Evolutionary conservation across 768 basidiomycete genomes (phyloP), one percentile per base, ranked within the genome.

Genomic region (Amanita pallidorosea): DNA sequence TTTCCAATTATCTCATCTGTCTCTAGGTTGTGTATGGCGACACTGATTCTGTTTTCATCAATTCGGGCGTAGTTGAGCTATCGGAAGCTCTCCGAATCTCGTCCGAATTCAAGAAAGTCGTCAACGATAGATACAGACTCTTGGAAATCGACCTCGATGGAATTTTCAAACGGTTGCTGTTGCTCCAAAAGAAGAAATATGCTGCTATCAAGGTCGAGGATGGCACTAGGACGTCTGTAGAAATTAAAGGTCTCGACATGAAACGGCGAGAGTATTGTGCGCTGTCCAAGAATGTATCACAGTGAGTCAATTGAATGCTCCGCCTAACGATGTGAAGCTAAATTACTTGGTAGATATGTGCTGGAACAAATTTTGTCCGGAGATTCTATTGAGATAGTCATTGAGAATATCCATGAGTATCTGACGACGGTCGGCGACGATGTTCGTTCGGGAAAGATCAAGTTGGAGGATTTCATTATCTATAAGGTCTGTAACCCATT

Each of bases 131-230:
- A 17, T 98, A 97, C 70, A 88, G 80, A 62, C 77, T 97, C 20
- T 83, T 99, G 42, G 96, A 99, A 63, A 99, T 99, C 54, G 96
- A 99, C 62, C 75, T 97, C 13, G 95, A 99, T 60, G 82, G 87
- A 2, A 78, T 98, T 33, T 99, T 99, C 71, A 82, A 95, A 60
- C 81, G 96, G 0, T 73, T 99, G 37, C 68, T 99, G 2, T 76
- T 99, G 9, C 69, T 99, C 49, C 95, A 98, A 61, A 99, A 99
- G 77, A 99, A 99, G 74, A 98, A 99, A 67, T 99, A 99, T 57
- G 96, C 96, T 0, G 96, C 96, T 0, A 73, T 97, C 64, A 97
- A 96, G 68, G 81, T 97, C 37, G 90, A 93, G 58, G 89, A 92
- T 55, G 82, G 82, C 23, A 75, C 77, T 0, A 75, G 78, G 51